A percentile compares a stretch with the other conserved stretches of the same genome.
Conservation (phyloP, 768 basidiomycete genomes). For the Tricholoma terreum region DNA sequence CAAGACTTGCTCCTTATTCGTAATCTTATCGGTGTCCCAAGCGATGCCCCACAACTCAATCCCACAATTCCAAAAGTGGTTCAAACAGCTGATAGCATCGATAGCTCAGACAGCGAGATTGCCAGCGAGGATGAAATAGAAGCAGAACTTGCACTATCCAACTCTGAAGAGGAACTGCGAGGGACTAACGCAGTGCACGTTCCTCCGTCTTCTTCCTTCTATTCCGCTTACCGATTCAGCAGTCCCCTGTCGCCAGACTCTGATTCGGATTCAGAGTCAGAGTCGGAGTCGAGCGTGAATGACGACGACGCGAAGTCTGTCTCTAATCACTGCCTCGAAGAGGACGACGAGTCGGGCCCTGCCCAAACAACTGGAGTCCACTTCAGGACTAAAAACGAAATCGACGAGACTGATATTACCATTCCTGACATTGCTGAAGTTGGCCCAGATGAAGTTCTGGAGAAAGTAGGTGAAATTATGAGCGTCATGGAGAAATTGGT, state of each 20-base stretch:
- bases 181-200: conserved; percentile 15
- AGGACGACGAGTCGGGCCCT: conserved; percentile 51
- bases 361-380: conserved; percentile 38
- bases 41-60: background rate
- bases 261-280: conserved; percentile 40
- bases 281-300: conserved; percentile 28
- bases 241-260: conserved; percentile 7
- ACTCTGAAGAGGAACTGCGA: conserved; percentile 37
- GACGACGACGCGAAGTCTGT: conserved; percentile 23
- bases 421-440: conserved; percentile 66
- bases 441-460: conserved; percentile 59
- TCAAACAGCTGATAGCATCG: conserved; percentile 43
- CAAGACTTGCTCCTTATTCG: conserved; percentile 77
- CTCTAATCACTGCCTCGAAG: conserved; percentile 37
- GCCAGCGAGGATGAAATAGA: conserved; percentile 76
- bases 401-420: conserved; percentile 52
- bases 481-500: conserved; percentile 70
- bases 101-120: conserved; percentile 50
- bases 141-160: conserved; percentile 46
- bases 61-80: conserved; percentile 4
- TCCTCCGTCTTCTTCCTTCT: conserved; percentile 9
- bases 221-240: conserved; percentile 2
- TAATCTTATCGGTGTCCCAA: conserved; percentile 49
- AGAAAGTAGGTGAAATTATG: conserved; percentile 76
- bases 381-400: conserved; percentile 69